A percentile compares a stretch with the other conserved stretches of the same genome.
phyloP scores from a whole-genome alignment of 305 asterid genomes.

The Fraxinus velutina region DNA sequence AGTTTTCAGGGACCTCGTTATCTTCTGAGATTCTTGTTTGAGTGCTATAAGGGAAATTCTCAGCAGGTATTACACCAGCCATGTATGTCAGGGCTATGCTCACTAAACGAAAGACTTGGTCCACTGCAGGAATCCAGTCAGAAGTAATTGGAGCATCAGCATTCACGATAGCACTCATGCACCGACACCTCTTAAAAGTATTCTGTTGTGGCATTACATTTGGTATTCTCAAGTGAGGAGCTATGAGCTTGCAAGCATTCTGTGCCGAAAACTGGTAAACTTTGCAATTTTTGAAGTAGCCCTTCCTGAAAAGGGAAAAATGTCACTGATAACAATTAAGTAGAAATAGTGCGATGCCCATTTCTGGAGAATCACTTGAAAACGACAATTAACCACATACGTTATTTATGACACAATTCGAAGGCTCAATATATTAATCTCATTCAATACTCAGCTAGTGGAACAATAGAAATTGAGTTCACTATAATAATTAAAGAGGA shows the following conservation, averaged over 20 bases:
- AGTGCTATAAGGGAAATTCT: slow-evolving; percentile 32
- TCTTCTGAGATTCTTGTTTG: slow-evolving; percentile 32
- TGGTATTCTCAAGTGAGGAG: slow-evolving; percentile 29
- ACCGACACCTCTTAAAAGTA: slow-evolving; percentile 39
- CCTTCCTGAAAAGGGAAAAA: slow-evolving; percentile 23
- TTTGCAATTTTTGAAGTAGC: slow-evolving; percentile 30
- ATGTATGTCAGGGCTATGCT: slow-evolving; percentile 74
- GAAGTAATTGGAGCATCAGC: slow-evolving; percentile 46
- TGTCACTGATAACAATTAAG: background rate
- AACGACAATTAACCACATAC: background rate
- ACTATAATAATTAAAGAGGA: background rate
- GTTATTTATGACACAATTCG: background rate
- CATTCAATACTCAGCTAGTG: background rate
- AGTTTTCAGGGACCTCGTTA: slow-evolving; percentile 41
- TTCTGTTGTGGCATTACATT: slow-evolving; percentile 32
- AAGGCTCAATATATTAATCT: background rate
- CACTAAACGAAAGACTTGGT: slow-evolving; percentile 76
- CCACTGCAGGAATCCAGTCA: slow-evolving; percentile 68
- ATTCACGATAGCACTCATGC: slow-evolving; percentile 56
- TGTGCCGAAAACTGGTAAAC: slow-evolving; percentile 25
- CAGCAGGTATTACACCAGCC: slow-evolving; percentile 70
- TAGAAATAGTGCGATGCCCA: background rate
- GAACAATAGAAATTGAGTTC: background rate
- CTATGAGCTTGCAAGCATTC: slow-evolving; percentile 35
- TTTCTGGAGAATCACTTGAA: background rate